Base-by-base conservation (phyloP, 2,329 filamentous ascomycete species). In the Penicillium sp. region DNA sequence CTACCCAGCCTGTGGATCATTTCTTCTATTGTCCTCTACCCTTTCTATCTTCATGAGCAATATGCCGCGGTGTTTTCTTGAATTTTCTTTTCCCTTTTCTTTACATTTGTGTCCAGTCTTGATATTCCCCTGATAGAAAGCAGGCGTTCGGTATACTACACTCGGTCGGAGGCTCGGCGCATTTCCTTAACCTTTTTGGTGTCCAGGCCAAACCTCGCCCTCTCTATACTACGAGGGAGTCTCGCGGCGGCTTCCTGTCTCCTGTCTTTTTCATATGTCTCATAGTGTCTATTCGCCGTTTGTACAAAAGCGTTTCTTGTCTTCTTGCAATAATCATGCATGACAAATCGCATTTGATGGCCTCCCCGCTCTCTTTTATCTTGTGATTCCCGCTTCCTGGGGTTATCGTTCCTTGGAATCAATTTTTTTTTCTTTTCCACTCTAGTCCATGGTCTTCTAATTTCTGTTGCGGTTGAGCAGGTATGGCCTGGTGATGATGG, bases 111-210 rank as follows among this genome's bases (percentile, higher is more conserved):
- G 64, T 68, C 63, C 59, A 65, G 59, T 55, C 57, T 69, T 64
- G 69, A 69, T 75, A 76, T 76, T 75, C 74, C 64, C 72, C 70
- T 70, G 63, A 78, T 76, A 76, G 73, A 76, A 73, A 70, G 66
- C 68, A 65, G 73, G 74, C 73, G 76, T 76, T 72, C 68, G 70
- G 72, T 74, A 70, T 75, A 68, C 65, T 71, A 64, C 66, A 61
- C 60, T 58, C 57, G 66, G 68, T 58, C 62, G 73, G 73, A 71
- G 70, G 70, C 63, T 68, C 56, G 73, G 74, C 71, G 73, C 73
- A 70, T 69, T 61, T 67, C 62, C 65, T 58, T 63, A 60, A 54
- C 65, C 60, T 42, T 54, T 64, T 68, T 63, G 26, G 28, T 61
- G 13, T 16, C 19, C 5, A 40, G 58, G 38, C 52, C 55, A 33